Evolutionary conservation across 768 basidiomycete genomes (phyloP), one percentile per base, ranked within the genome.

Genomic region (Nidula microcarpa): DNA sequence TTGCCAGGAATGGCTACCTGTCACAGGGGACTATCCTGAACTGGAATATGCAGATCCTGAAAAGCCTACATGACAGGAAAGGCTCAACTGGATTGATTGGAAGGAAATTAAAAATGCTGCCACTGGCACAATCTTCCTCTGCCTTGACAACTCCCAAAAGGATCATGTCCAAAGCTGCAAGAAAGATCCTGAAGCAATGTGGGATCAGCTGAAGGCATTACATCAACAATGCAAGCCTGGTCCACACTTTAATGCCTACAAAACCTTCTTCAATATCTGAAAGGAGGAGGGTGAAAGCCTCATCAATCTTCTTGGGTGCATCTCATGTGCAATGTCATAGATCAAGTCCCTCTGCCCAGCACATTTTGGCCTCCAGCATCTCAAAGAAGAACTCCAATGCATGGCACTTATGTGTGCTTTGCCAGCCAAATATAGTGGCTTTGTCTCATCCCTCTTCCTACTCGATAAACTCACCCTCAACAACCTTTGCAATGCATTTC

Each of bases 351-450:
- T 55, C 1, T 45, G 50, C 43, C 50, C 54, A 6, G 47, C n/a
- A 16, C 4, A n/a, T 6, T 56, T 52, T 23, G 36, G 33, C 32
- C 23, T 56, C 32, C 18, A 41, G 6, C 48, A 16, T 9, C 51
- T 56, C 1, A 45, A 56, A 47, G 4, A 56, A 10, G 55, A 56
- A 23, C 47, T 56, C 6, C 14, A 23, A 3, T 47, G 47, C 45
- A 56, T 56, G 55, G 48, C 51, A 6, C 51, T 56, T 47, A 56
- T 56, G 2, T 30, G 43, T 5, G 46, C 55, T 9, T 52, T 56
- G 30, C 55, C 55, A 4, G 52, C 45, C 10, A 52, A 56, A 14
- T 53, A 53, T 41, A 18, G 37, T 16, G 33, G 43, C 1, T 56
- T 56, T 45, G 53, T 53, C 14, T 53, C 55, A 5, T 56, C 55